Evolutionary conservation across 495 filamentous ascomycete genomes (phyloP).

Genomic region (Podospora conica): DNA sequence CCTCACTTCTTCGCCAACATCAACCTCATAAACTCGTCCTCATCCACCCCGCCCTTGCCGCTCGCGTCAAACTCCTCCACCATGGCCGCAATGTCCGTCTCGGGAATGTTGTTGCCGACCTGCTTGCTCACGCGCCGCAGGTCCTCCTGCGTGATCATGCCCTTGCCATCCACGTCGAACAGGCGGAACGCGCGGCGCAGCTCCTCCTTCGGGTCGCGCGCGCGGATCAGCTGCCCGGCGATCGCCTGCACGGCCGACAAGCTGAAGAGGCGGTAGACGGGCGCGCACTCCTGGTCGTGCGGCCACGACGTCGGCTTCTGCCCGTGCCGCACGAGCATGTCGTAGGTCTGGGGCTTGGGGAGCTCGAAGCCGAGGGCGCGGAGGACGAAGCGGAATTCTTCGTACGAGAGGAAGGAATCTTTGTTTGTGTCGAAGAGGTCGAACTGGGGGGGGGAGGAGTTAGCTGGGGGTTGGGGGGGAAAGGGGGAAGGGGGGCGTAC

Average conservation of each 20-base stretch:
- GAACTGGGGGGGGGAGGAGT: constrained; percentile 54
- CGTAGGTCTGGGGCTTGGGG: constrained; percentile 34
- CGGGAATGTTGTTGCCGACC: constrained; percentile 83
- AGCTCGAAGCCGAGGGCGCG: constrained; percentile 86
- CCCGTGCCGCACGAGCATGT: constrained; percentile 30
- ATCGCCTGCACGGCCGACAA: constrained; percentile 61
- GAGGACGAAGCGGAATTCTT: constrained; percentile 95
- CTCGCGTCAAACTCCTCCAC: constrained; percentile 98
- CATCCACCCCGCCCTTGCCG: constrained; percentile 79
- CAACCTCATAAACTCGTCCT: constrained; percentile 75
- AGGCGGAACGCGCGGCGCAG: constrained; percentile 85
- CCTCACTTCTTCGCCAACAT: constrained; percentile 31
- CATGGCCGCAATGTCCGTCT: constrained; percentile 91
- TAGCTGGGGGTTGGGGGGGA: neutral
- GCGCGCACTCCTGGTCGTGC: constrained; percentile 32
- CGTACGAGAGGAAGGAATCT: constrained; percentile 90
- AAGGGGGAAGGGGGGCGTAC: constrained; percentile 13
- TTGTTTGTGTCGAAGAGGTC: constrained; percentile 96
- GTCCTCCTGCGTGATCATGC: constrained; percentile 80
- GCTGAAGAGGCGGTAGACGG: constrained; percentile 31
- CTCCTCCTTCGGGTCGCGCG: constrained; percentile 83
- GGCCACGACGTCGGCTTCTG: constrained; percentile 31
- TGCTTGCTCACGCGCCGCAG: constrained; percentile 81
- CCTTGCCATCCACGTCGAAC: constrained; percentile 71
- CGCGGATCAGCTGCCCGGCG: constrained; percentile 70